A percentile compares a stretch with the other conserved stretches of the same genome.
phyloP scores from a whole-genome alignment of 2,329 filamentous ascomycete genomes.

The Coleophoma cylindrospora region DNA sequence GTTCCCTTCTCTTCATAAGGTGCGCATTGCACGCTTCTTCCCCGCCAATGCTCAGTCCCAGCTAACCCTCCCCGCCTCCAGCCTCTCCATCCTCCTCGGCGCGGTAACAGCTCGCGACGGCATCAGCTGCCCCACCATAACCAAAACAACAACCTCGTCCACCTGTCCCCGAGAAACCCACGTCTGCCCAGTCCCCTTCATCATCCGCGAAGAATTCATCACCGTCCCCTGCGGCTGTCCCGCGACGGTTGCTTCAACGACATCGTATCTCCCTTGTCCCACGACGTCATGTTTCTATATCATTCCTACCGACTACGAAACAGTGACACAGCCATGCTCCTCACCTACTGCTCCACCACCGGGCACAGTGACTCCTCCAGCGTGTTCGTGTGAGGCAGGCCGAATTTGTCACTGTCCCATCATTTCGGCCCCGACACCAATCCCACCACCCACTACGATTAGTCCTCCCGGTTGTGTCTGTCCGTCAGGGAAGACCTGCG shows the following conservation, averaged over 20 bases:
- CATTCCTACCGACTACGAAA: neutral
- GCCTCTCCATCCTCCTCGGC: neutral
- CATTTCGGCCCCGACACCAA: too few relatives aligned
- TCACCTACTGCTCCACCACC: too few relatives aligned
- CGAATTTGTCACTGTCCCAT: too few relatives aligned
- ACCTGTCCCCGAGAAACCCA: constrained; percentile 11
- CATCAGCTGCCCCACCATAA: constrained; percentile 16
- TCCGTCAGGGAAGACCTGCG: too few relatives aligned
- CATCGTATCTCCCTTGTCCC: constrained; percentile 15
- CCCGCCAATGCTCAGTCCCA: neutral
- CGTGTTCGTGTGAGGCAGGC: too few relatives aligned
- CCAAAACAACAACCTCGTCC: constrained; percentile 8
- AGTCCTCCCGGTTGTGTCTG: too few relatives aligned
- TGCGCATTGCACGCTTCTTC: neutral
- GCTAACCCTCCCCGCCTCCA: neutral
- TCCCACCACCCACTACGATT: too few relatives aligned
- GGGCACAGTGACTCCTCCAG: too few relatives aligned
- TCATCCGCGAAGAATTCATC: constrained; percentile 13
- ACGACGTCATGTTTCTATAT: neutral
- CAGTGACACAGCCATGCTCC: too few relatives aligned
- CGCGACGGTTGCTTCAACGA: constrained; percentile 13
- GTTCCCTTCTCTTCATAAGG: neutral
- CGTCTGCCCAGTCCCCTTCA: constrained; percentile 8
- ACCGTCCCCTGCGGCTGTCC: constrained; percentile 20
- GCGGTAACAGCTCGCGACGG: neutral